Evolutionary conservation across 2,329 filamentous ascomycete genomes (phyloP).

Genomic region (Diaporthe velutina): DNA sequence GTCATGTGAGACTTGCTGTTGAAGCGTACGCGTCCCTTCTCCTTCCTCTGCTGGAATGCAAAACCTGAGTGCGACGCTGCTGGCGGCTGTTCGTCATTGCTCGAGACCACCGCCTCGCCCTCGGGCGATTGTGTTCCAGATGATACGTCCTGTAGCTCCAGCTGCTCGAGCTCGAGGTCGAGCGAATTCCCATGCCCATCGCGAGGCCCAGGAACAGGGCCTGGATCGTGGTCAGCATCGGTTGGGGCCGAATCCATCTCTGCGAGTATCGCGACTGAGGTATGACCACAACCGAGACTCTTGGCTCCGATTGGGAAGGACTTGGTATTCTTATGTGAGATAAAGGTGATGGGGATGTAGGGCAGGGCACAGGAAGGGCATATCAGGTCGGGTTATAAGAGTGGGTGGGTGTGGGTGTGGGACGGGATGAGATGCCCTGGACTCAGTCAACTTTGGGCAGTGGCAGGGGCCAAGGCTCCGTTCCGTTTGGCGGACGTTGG

Average conservation of each 20-base stretch:
- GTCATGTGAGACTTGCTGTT: constrained; percentile 58
- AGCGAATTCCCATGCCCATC: constrained; percentile 1
- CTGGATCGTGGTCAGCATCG: constrained; percentile 26
- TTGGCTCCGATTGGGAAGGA: not conserved
- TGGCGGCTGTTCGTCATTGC: not conserved
- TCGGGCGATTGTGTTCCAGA: constrained; percentile 8
- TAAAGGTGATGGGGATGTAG: not conserved
- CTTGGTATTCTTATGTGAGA: not conserved
- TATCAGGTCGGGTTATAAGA: constrained; percentile 30
- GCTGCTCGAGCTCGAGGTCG: constrained; percentile 11
- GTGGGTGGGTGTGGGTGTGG: constrained; percentile 12
- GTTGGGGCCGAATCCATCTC: constrained; percentile 10
- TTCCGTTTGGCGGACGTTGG: constrained; percentile 28
- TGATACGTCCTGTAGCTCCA: constrained; percentile 13
- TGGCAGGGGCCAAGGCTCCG: constrained; percentile 6
- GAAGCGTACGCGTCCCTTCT: constrained; percentile 63
- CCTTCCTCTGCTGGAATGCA: constrained; percentile 48
- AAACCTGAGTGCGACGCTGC: not conserved
- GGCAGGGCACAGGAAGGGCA: not conserved
- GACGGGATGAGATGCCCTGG: constrained; percentile 22
- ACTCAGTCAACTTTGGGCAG: constrained; percentile 26
- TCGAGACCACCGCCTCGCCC: not conserved
- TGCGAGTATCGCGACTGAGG: constrained; percentile 1
- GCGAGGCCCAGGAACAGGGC: constrained; percentile 13
- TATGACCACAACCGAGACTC: constrained; percentile 7